A percentile compares a stretch with the other conserved stretches of the same genome.
Conservation (phyloP, 441 rosid genomes). For the Mallotus repandus region DNA sequence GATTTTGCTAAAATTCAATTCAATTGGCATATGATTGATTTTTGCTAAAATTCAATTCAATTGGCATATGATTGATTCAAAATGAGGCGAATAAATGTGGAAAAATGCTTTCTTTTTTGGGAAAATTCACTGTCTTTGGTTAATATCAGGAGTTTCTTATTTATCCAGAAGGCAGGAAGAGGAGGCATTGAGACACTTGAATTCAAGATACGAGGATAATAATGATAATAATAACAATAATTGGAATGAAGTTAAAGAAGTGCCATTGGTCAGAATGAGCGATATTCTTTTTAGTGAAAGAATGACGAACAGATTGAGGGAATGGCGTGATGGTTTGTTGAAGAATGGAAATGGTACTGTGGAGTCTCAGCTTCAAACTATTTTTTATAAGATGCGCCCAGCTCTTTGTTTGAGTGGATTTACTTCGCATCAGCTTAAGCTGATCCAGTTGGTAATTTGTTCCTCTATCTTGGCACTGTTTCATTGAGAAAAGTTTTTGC, state of each 20-base stretch:
- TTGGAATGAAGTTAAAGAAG: constrained; percentile 35
- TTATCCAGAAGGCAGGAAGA: constrained; percentile 81
- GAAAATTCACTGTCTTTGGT: constrained; percentile 38
- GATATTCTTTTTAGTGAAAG: constrained; percentile 73
- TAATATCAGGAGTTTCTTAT: constrained; percentile 87
- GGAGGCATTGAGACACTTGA: constrained; percentile 47
- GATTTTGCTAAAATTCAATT: too few relatives aligned
- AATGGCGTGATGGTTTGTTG: constrained; percentile 61
- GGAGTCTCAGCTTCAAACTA: constrained; percentile 41
- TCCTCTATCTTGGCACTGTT: neutral
- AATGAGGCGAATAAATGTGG: neutral
- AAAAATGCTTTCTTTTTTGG: constrained; percentile 5
- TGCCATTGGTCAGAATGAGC: constrained; percentile 42
- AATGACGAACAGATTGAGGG: constrained; percentile 59
- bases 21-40: too few relatives aligned
- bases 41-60: too few relatives aligned
- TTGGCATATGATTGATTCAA: neutral
- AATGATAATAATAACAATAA: constrained; percentile 29
- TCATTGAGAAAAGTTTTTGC: neutral
- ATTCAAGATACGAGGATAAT: constrained; percentile 19
- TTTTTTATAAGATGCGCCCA: constrained; percentile 69
- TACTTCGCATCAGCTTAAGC: constrained; percentile 72
- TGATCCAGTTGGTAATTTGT: constrained; percentile 57
- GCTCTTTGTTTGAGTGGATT: constrained; percentile 65
- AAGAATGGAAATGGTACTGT: constrained; percentile 29